A percentile compares a stretch with the other conserved stretches of the same genome.
These are phyloP conservation scores for Trifolium repens DNA, from an alignment of 306 rosid species.

Conservation along the genomic window DNA sequence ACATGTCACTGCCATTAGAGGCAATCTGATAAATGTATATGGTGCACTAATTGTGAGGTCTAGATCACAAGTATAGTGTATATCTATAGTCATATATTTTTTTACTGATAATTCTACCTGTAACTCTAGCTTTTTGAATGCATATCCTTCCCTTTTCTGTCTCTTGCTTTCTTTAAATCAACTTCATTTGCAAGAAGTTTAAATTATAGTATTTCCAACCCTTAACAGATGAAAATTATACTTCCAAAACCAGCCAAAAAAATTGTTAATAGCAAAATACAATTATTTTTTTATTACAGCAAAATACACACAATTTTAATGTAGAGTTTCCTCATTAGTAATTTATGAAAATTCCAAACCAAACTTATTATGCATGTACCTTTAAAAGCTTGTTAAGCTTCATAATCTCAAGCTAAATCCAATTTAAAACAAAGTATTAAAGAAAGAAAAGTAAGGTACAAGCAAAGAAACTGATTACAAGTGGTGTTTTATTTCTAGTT, in stretches of 20 bases:
- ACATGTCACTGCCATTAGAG: conserved; percentile 24
- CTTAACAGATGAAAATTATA: not conserved
- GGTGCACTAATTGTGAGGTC: conserved; percentile 39
- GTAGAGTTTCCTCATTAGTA: not conserved
- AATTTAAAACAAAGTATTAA: not conserved
- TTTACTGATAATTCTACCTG: conserved; percentile 28
- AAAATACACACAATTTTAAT: too few relatives aligned
- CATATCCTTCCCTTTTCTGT: not conserved
- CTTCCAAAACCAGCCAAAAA: not conserved
- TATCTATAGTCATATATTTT: conserved; percentile 25
- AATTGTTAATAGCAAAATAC: too few relatives aligned
- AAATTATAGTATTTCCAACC: not conserved
- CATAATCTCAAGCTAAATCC: conserved; percentile 32
- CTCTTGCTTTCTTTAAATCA: not conserved
- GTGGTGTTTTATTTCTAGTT: conserved; percentile 4
- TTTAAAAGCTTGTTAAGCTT: not conserved
- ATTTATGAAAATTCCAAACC: conserved; percentile 30
- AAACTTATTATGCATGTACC: conserved; percentile 34
- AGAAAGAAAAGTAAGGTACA: conserved; percentile 2
- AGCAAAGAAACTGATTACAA: conserved; percentile 14
- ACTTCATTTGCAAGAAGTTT: not conserved
- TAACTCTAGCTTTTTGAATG: conserved; percentile 27
- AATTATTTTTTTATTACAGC: too few relatives aligned
- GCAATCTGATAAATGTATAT: conserved; percentile 36
- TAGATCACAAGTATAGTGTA: conserved; percentile 43